Evolutionary conservation across 768 basidiomycete genomes (phyloP), one percentile per base, ranked within the genome.

Genomic region (Boletellus ananiceps): DNA sequence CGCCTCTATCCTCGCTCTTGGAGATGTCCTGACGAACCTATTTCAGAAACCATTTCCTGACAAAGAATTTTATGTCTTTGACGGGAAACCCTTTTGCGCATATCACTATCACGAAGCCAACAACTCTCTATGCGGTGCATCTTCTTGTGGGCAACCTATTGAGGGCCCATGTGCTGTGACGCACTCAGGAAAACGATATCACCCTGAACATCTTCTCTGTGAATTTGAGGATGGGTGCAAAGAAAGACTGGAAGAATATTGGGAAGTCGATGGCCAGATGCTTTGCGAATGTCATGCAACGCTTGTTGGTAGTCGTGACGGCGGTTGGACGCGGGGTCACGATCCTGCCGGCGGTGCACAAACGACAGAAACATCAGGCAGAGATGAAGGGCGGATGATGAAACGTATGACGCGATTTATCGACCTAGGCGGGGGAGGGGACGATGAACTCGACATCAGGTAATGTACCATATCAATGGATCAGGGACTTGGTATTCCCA

Each of bases 91-190:
- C 1, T 82, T 86, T 61, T 97, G 94, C 62, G 88, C 83, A 31
- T 88, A 88, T 62, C 93, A 94, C 67, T 96, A 96, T 65, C 92
- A 94, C 68, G 88, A 93, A 69, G 83, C 83, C 40, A 95, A 95
- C 69, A 78, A 86, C 57, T 93, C 93, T 11, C 75, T 97, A 1
- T 97, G 93, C 58, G 81, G 89, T 9, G 81, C 88, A 3, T 64
- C 79, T 12, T 73, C 72, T 15, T 97, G 93, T 65, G 84, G 88
- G 3, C 81, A 86, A 65, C 93, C 93, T 5, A 92, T 97, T 55
- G 93, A 97, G 69, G 93, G 93, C 1, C 84, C 92, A 2, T 96
- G 93, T 64, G 89, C 93, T 11, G 82, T 94, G 16, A 90, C 88
- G 15, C 84, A 93, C 56, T 71, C 81, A 11, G 86, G 87, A 9